Evolutionary conservation across 2,329 filamentous ascomycete genomes (phyloP).

Genomic region (Aspergillus japonicus): DNA sequence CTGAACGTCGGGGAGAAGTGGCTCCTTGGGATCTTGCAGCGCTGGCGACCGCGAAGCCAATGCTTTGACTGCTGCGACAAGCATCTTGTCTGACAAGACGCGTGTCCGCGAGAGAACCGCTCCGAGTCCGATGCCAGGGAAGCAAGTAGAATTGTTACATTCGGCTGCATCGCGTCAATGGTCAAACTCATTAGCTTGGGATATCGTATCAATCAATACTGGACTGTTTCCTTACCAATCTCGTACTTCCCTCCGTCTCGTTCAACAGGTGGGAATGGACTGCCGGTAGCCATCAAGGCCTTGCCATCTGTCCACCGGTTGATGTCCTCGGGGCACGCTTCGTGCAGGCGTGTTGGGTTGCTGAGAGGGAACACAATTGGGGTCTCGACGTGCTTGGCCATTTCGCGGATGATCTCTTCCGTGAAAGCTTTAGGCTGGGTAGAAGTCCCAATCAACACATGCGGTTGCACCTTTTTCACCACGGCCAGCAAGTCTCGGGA

Average conservation of each 20-base stretch:
- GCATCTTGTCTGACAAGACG: slow-evolving; percentile 72
- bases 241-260: slow-evolving; percentile 56
- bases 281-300: slow-evolving; percentile 78
- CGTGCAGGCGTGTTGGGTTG: slow-evolving; percentile 81
- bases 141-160: slow-evolving; percentile 85
- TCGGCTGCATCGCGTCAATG: slow-evolving; percentile 55
- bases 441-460: slow-evolving; percentile 80
- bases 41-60: slow-evolving; percentile 72
- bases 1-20: slow-evolving; percentile 73
- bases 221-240: slow-evolving; percentile 44
- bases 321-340: slow-evolving; percentile 74
- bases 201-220: not conserved
- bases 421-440: slow-evolving; percentile 76
- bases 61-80: slow-evolving; percentile 74
- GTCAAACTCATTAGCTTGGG: not conserved
- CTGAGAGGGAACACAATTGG: slow-evolving; percentile 81
- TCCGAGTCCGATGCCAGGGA: slow-evolving; percentile 82
- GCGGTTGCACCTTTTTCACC: slow-evolving; percentile 69
- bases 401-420: slow-evolving; percentile 68
- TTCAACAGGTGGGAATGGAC: slow-evolving; percentile 73
- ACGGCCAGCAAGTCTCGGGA: slow-evolving; percentile 63
- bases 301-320: slow-evolving; percentile 75
- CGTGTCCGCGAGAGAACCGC: slow-evolving; percentile 67
- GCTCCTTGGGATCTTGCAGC: slow-evolving; percentile 61
- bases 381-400: slow-evolving; percentile 69